These are phyloP conservation scores for Nothophoma quercina DNA, from an alignment of 2,329 filamentous ascomycete species.

Conservation along the genomic window DNA sequence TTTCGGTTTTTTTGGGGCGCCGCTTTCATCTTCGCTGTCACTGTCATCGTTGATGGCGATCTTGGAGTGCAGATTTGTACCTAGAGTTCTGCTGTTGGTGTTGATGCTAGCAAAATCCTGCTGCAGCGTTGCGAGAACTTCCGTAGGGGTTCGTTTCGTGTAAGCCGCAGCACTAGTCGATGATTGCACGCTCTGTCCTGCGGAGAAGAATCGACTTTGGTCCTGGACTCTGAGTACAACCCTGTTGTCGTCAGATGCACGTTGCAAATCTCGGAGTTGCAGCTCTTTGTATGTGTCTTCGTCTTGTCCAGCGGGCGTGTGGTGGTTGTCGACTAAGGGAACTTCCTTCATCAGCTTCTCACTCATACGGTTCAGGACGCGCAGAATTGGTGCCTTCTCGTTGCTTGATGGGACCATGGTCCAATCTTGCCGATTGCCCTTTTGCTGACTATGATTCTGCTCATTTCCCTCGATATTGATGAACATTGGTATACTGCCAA, in stretches of 20 bases:
- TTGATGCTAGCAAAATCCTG: conserved; percentile 64
- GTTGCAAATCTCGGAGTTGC: conserved; percentile 79
- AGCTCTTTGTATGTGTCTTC: conserved; percentile 78
- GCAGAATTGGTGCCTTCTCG: conserved; percentile 85
- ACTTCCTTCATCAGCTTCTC: conserved; percentile 94
- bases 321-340: conserved; percentile 75
- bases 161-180: conserved; percentile 65
- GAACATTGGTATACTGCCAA: conserved; percentile 80
- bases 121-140: conserved; percentile 71
- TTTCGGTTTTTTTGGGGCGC: conserved; percentile 64
- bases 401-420: conserved; percentile 83
- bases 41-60: conserved; percentile 74
- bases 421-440: conserved; percentile 85
- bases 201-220: conserved; percentile 81
- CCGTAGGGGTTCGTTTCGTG: conserved; percentile 71
- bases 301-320: conserved; percentile 71
- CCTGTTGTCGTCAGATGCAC: conserved; percentile 74
- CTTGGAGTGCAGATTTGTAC: conserved; percentile 64
- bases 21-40: conserved; percentile 64
- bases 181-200: conserved; percentile 52
- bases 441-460: conserved; percentile 86
- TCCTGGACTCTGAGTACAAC: conserved; percentile 89
- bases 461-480: conserved; percentile 95
- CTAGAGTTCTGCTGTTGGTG: conserved; percentile 45
- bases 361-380: conserved; percentile 86